Evolutionary conservation across 169 alveolate species (phyloP).

Genomic region (Plasmodium vinckei): DNA sequence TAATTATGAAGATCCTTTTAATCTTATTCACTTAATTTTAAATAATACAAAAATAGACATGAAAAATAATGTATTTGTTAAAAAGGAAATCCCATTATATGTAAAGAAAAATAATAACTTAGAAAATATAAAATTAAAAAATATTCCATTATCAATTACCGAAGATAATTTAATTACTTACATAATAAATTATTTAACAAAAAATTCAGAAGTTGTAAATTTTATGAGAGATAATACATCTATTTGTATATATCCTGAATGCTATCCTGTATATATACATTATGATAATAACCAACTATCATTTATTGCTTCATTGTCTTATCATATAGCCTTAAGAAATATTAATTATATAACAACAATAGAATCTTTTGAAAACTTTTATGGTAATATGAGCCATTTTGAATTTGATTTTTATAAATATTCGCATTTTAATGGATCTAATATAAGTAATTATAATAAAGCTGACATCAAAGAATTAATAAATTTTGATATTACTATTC

Average conservation of each 20-base stretch:
- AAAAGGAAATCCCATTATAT: slow-evolving; percentile 33
- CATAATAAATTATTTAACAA: slow-evolving; percentile 46
- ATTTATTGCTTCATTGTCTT: slow-evolving; percentile 40
- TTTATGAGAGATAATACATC: slow-evolving; percentile 67
- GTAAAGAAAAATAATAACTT: slow-evolving; percentile 36
- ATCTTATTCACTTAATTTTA: slow-evolving; percentile 36
- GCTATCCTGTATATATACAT: slow-evolving; percentile 54
- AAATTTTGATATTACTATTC: slow-evolving; percentile 24
- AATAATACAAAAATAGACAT: slow-evolving; percentile 57
- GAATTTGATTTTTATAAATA: slow-evolving; percentile 39
- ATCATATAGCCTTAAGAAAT: slow-evolving; percentile 48
- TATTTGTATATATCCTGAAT: slow-evolving; percentile 57
- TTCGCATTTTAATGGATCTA: slow-evolving; percentile 9
- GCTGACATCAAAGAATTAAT: slow-evolving; percentile 9
- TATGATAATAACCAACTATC: slow-evolving; percentile 35
- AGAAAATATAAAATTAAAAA: slow-evolving; percentile 33
- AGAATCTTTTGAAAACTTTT: slow-evolving; percentile 51
- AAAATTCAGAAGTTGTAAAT: slow-evolving; percentile 30
- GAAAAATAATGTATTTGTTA: slow-evolving; percentile 47
- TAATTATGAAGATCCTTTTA: slow-evolving; percentile 2
- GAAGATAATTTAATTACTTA: slow-evolving; percentile 58
- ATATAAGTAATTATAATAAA: slow-evolving; percentile 1
- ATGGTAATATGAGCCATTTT: slow-evolving; percentile 21
- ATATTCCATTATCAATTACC: slow-evolving; percentile 41
- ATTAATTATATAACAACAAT: slow-evolving; percentile 57